Base-by-base conservation (phyloP, 2,329 filamentous ascomycete species). In the Colletotrichum sp. region DNA sequence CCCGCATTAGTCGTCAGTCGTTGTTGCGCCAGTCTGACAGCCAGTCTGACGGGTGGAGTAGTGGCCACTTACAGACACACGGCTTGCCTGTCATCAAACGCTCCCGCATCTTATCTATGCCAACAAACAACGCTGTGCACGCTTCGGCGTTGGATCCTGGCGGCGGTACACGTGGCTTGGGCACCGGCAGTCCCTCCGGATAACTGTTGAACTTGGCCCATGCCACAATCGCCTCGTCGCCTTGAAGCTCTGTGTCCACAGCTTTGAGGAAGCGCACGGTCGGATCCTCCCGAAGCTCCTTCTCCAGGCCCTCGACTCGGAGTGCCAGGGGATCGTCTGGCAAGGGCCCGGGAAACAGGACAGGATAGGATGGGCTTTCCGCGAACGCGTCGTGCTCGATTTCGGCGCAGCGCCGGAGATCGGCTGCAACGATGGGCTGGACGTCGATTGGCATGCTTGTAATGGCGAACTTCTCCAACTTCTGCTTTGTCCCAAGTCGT, bases 201-300 rank as follows among this genome's bases (percentile, higher is more conserved):
- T 80, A 82, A 11, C 84, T 76, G 64, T 81, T 81, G 80, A 82
- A 85, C 77, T 81, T 80, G 38, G 80, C 76, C 70, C 84, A 85
- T n/a, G 80, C 80, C 43, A 85, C 69, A 66, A 79, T 81, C 65
- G 78, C 77, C 6, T 81, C 78, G 27, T 77, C 69, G 47, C 65
- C 75, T n/a, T 67, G 47, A 38, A 75, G 63, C 27, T 69, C 69
- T 24, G 74, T 75, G 69, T 78, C 74, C 27, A 73, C 75, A 11
- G 67, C 75, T 15, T 73, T 73, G 63, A 74, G 55, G 38, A 76
- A 24, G 61, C 64, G 73, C 55, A 59, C 58, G 55, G 63, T 67
- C 31, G 69, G 24, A 8, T 76, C 75, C 27, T 74, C 71, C 34
- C 67, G 67, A 64, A 74, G 34, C 18, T 76, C 62, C 21, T 77